phyloP scores from a whole-genome alignment of 2,329 filamentous ascomycete genomes.

The Emmonsiellopsis sp. region DNA sequence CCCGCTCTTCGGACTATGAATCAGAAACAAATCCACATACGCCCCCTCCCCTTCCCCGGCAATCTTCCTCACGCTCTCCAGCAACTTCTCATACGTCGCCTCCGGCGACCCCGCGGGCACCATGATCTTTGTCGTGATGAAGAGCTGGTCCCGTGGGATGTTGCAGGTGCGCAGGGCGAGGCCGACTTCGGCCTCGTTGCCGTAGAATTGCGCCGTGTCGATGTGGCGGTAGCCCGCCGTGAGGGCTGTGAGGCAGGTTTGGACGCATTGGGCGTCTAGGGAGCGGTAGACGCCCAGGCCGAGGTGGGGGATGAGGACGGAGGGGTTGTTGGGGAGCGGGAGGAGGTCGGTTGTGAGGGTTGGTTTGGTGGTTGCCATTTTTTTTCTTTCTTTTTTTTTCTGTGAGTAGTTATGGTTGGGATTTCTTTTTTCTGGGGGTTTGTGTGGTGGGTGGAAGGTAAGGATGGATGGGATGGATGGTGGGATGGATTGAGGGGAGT shows the following conservation, averaged over 20 bases:
- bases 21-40: slow-evolving; percentile 63
- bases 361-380: neutral
- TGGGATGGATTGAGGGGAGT: no score
- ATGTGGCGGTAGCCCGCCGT: slow-evolving; percentile 35
- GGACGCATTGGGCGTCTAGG: slow-evolving; percentile 42
- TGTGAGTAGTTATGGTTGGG: no score
- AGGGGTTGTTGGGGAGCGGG: slow-evolving; percentile 39
- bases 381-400: neutral
- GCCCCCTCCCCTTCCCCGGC: slow-evolving; percentile 42
- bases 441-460: neutral
- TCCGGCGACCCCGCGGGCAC: slow-evolving; percentile 44
- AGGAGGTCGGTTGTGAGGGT: slow-evolving; percentile 37
- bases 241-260: slow-evolving; percentile 51
- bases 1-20: slow-evolving; percentile 55
- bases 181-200: slow-evolving; percentile 59
- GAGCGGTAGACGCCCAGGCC: slow-evolving; percentile 65
- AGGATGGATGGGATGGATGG: no score
- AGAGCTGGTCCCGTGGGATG: slow-evolving; percentile 45
- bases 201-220: slow-evolving; percentile 57
- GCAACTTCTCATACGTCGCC: slow-evolving; percentile 48
- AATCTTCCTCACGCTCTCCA: slow-evolving; percentile 56
- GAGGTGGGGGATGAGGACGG: slow-evolving; percentile 51
- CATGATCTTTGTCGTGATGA: slow-evolving; percentile 63
- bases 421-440: no score
- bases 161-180: slow-evolving; percentile 50